Evolutionary conservation across 208 protist genomes (phyloP), one percentile per base, ranked within the genome.

Genomic region (Strigomonas galati): DNA sequence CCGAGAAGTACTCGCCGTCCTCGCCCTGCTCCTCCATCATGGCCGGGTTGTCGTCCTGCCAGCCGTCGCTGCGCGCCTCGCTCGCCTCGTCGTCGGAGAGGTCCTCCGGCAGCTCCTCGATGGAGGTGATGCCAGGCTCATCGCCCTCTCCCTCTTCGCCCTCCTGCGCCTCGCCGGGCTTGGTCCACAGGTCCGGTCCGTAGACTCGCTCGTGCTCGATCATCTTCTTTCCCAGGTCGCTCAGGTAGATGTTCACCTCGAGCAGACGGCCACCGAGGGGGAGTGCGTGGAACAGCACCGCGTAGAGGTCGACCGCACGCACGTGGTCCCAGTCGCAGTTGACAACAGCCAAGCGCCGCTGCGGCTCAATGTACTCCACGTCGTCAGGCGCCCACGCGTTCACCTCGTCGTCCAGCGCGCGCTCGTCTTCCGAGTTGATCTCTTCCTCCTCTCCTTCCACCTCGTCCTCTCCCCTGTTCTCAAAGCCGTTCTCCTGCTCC

Each of bases 271-370:
- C 98, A 31, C 88, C 91, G 6, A 94, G 68, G 4, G 98, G 98
- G 28, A 97, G 79, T 65, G 98, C 98, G 60, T 98, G 92, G 49
- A 97, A 90, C 37, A 99, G 82, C n/a, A 99, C 73, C 0, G 94
- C 89, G 66, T 97, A 97, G 9, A 99, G 72, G 78, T 99, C 95
- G n/a, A 91, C 85, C 17, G 93, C 91, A 27, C 82, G 77, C 48
- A 98, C 77, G 69, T 98, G 87, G 52, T 98, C 95, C 97, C 97
- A 99, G 79, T 99, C 95, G 70, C 93, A 97, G 82, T 98, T 98
- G 56, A 96, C 83, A 26, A 99, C 84, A 17, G 97, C 97, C 35
- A 99, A 52, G 27, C 98, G 95, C 19, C 70, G 72, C 27, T 83
- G 87, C 0, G 86, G 82, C 43, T 91, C 84, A 48, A 81, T 86